These are phyloP conservation scores for Rhizopus delemar DNA, from an alignment of 371 early-diverging fungal genomes.

Conservation along the genomic window DNA sequence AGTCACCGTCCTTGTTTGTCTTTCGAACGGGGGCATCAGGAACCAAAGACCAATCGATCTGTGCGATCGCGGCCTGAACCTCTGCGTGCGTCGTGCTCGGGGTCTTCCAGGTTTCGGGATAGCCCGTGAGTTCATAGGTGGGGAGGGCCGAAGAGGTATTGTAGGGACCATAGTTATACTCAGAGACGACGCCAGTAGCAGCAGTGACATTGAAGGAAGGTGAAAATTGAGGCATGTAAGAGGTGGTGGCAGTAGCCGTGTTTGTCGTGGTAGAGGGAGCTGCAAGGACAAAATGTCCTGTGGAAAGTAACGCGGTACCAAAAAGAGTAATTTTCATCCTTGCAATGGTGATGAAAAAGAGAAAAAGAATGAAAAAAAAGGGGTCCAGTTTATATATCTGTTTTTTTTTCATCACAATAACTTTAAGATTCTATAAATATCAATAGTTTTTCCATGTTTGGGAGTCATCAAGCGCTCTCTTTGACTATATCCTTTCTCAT, in stretches of 20 bases:
- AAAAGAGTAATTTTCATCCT: constrained; percentile 14
- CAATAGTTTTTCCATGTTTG: too few relatives aligned
- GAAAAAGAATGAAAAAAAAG: constrained; percentile 2
- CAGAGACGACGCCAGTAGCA: constrained; percentile 10
- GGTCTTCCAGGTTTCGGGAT: constrained; percentile 39
- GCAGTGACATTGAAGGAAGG: constrained; percentile 8
- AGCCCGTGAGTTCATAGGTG: constrained; percentile 16
- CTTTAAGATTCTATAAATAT: neutral
- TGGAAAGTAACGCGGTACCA: constrained; percentile 6
- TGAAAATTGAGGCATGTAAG: constrained; percentile 15
- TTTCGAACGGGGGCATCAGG: constrained; percentile 39
- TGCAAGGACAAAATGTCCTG: neutral
- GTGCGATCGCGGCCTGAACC: constrained; percentile 35
- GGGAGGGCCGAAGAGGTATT: constrained; percentile 7
- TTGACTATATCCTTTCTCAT: too few relatives aligned
- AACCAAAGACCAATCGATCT: constrained; percentile 46
- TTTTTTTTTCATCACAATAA: too few relatives aligned
- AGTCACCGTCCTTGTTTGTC: constrained; percentile 17
- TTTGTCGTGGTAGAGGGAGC: constrained; percentile 2
- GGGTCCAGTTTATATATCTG: too few relatives aligned
- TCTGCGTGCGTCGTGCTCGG: constrained; percentile 34
- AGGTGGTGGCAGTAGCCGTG: neutral
- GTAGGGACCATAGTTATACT: constrained; percentile 19
- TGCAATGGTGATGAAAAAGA: neutral
- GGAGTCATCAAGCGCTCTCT: too few relatives aligned